phyloP scores from a whole-genome alignment of 306 rosid genomes.

The Sophora flavescens region DNA sequence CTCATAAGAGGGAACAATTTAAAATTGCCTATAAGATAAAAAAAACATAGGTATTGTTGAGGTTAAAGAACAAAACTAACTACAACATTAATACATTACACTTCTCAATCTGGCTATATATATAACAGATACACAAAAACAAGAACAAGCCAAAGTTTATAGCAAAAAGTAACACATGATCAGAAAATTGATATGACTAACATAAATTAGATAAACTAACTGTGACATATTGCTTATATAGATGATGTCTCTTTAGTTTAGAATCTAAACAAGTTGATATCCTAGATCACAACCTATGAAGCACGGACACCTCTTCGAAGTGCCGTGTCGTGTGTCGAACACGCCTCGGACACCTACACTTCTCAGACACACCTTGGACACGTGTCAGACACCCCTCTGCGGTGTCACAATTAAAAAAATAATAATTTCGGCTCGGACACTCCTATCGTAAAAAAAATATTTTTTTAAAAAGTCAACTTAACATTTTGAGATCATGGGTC shows the following conservation, averaged over 20 bases:
- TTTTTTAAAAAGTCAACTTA: too few relatives aligned
- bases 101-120: slow-evolving; percentile 5
- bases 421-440: too few relatives aligned
- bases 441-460: too few relatives aligned
- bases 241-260: not conserved
- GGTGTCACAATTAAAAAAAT: too few relatives aligned
- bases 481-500: too few relatives aligned
- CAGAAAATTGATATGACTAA: not conserved
- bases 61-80: slow-evolving; percentile 14
- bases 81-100: not conserved
- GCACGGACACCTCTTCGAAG: too few relatives aligned
- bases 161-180: not conserved
- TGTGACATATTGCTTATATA: not conserved
- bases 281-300: not conserved
- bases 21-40: not conserved
- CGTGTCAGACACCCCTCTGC: too few relatives aligned
- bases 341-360: too few relatives aligned
- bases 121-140: not conserved
- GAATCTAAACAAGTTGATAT: not conserved
- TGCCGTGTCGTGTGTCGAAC: too few relatives aligned
- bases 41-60: not conserved
- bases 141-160: not conserved
- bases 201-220: not conserved
- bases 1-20: not conserved
- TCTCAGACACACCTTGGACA: too few relatives aligned